A percentile compares a stretch with the other conserved stretches of the same genome.
phyloP scores from a whole-genome alignment of 306 rosid genomes.

The Quercus wislizeni region DNA sequence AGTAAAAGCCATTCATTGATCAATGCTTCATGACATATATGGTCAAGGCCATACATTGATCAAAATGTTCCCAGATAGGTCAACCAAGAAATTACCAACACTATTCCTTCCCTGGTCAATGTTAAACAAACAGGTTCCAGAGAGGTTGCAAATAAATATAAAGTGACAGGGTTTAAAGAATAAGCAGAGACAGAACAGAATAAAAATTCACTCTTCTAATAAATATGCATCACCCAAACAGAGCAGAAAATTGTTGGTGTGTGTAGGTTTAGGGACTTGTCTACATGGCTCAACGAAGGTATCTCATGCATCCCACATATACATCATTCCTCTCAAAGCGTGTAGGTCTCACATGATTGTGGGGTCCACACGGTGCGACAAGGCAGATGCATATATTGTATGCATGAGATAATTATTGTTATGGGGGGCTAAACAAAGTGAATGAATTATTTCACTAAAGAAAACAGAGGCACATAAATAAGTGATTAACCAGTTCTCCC shows the following conservation, averaged over 20 bases:
- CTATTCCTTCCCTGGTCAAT: background rate
- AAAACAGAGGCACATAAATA: background rate
- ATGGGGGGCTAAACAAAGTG: background rate
- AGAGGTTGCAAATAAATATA: background rate
- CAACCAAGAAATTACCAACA: background rate
- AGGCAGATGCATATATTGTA: too few species aligned
- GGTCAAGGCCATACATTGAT: background rate
- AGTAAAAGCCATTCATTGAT: background rate
- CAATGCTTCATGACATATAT: background rate
- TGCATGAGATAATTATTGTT: too few species aligned
- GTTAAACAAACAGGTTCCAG: background rate
- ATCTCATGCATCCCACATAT: too few species aligned
- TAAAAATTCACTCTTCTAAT: background rate
- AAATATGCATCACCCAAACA: background rate
- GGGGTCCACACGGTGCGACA: too few species aligned
- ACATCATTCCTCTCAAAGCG: too few species aligned
- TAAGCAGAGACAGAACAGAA: background rate
- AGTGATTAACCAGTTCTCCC: background rate
- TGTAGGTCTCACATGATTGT: too few species aligned
- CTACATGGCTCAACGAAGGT: background rate
- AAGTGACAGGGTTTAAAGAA: background rate
- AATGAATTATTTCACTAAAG: background rate
- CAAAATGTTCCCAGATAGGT: background rate
- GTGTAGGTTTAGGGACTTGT: background rate
- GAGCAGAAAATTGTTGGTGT: background rate